Evolutionary conservation across 176 grass and related monocot species (phyloP).

Genomic region (Oryza nivara): DNA sequence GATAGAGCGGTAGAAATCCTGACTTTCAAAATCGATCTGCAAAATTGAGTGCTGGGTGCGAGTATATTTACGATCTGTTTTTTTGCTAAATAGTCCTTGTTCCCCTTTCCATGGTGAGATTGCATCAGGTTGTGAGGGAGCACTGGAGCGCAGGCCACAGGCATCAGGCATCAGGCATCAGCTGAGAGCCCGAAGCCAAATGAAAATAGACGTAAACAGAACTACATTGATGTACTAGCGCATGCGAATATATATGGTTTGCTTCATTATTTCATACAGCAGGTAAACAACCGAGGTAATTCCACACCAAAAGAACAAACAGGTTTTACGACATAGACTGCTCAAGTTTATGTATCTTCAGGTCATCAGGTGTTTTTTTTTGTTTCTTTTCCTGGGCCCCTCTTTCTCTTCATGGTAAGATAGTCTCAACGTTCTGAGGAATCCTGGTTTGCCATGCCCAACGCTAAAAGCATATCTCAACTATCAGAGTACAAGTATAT

Average conservation of each 20-base stretch:
- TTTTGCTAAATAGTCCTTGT: no score
- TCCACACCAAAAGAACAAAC: background rate
- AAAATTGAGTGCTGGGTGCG: no score
- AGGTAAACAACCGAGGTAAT: background rate
- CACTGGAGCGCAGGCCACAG: no score
- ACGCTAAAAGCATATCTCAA: background rate
- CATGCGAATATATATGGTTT: background rate
- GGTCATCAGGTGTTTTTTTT: background rate
- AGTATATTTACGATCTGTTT: no score
- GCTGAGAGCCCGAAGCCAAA: background rate
- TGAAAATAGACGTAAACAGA: background rate
- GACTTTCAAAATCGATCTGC: no score
- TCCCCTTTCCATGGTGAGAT: no score
- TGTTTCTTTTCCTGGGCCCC: background rate
- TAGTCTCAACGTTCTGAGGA: background rate
- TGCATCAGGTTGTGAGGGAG: no score
- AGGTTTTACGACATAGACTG: background rate
- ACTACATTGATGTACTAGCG: background rate
- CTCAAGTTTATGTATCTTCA: background rate
- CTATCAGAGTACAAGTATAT: background rate
- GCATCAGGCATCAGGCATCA: no score
- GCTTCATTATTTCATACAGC: conserved; percentile 32
- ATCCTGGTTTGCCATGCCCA: background rate
- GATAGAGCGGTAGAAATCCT: no score
- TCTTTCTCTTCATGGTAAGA: background rate